Percentiles rank a stretch among this genome's conserved stretches.
phyloP scores from a whole-genome alignment of 2,329 filamentous ascomycete genomes.

The Fusarium xyrophilum region DNA sequence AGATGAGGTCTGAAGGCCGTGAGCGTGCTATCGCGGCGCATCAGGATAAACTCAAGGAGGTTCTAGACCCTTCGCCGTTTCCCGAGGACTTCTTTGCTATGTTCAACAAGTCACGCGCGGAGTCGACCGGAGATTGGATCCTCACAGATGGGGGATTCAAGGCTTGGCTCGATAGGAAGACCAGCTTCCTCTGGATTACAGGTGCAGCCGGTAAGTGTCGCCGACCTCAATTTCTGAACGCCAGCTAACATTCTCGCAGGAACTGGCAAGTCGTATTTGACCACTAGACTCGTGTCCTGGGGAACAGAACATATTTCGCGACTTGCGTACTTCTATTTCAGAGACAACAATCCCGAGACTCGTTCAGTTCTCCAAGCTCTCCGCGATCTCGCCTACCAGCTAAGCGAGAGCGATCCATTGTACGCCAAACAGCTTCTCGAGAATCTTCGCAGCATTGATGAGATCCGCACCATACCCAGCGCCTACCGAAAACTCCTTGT shows the following conservation, averaged over 20 bases:
- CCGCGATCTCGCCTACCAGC: slow-evolving; percentile 55
- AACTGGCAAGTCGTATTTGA: slow-evolving; percentile 56
- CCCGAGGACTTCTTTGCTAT: slow-evolving; percentile 52
- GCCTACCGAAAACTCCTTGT: slow-evolving; percentile 53
- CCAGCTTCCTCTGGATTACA: slow-evolving; percentile 52
- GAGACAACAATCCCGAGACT: slow-evolving; percentile 55
- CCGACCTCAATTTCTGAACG: background rate
- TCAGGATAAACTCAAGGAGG: slow-evolving; percentile 49
- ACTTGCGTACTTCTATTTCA: slow-evolving; percentile 56
- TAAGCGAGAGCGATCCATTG: slow-evolving; percentile 53
- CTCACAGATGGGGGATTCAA: slow-evolving; percentile 49
- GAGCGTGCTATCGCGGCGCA: slow-evolving; percentile 45
- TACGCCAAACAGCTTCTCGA: slow-evolving; percentile 53
- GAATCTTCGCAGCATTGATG: slow-evolving; percentile 47
- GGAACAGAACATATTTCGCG: slow-evolving; percentile 46
- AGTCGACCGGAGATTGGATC: slow-evolving; percentile 56
- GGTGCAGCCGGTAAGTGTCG: slow-evolving; percentile 50
- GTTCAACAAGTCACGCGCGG: slow-evolving; percentile 50
- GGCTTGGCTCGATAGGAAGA: slow-evolving; percentile 49
- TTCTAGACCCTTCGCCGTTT: slow-evolving; percentile 52
- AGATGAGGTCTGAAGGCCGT: slow-evolving; percentile 46
- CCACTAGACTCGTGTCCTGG: slow-evolving; percentile 53
- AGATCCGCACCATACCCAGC: slow-evolving; percentile 54
- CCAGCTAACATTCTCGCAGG: slow-evolving; percentile 30
- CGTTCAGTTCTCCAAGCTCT: slow-evolving; percentile 54